These are phyloP conservation scores for Dendrobium catenatum DNA, from an alignment of 106 monocot genomes.

Conservation along the genomic window DNA sequence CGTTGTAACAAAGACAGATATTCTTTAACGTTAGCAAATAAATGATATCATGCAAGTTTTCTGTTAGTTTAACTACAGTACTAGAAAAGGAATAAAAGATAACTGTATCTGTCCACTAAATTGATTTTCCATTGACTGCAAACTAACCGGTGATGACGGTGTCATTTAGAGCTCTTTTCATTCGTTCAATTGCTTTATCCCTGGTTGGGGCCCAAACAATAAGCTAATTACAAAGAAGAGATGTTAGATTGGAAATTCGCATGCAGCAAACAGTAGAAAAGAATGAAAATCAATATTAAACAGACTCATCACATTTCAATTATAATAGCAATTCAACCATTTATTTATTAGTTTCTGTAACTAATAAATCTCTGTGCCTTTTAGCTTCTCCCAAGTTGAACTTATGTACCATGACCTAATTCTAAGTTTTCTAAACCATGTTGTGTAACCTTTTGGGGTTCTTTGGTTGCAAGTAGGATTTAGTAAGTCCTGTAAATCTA, in stretches of 20 bases:
- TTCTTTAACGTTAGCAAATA: neutral
- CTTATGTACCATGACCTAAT: neutral
- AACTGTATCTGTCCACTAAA: neutral
- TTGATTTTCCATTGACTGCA: neutral
- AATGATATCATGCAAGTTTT: neutral
- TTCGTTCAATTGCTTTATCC: conserved; percentile 89
- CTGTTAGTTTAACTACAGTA: neutral
- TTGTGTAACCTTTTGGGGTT: too few species aligned
- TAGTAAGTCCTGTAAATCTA: too few species aligned
- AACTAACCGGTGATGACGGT: conserved; percentile 75
- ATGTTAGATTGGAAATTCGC: neutral
- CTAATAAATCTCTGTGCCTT: neutral
- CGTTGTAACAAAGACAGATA: neutral
- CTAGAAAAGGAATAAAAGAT: neutral
- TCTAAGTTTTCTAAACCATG: conserved; percentile 1
- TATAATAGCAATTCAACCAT: neutral
- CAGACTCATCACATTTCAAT: neutral
- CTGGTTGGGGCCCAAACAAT: conserved; percentile 95
- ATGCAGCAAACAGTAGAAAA: neutral
- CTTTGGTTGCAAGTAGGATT: too few species aligned
- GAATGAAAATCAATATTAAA: neutral
- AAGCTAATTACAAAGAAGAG: conserved; percentile 33
- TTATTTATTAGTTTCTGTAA: neutral
- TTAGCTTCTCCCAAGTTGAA: neutral
- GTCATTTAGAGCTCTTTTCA: conserved; percentile 93